Conservation (phyloP, 2,329 filamentous ascomycete genomes). For the Neoarthrinium moseri region DNA sequence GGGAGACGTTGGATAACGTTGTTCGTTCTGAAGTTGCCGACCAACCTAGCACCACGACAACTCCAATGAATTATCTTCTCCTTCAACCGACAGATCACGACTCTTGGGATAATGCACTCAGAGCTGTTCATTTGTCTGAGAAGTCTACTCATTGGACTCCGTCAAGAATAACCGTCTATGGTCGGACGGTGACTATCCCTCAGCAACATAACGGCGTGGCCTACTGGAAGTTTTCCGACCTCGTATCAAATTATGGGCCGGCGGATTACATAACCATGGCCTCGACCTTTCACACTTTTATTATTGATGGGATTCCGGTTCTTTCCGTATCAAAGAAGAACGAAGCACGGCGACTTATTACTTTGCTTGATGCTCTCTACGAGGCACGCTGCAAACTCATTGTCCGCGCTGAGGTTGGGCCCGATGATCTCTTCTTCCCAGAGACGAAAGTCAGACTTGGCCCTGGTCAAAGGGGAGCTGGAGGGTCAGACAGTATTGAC, state of each 20-base stretch:
- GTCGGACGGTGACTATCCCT: constrained; percentile 60
- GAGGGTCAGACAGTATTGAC: constrained; percentile 27
- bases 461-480: no score
- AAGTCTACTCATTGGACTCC: constrained; percentile 37
- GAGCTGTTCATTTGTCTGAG: constrained; percentile 4
- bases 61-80: constrained; percentile 28
- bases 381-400: constrained; percentile 78
- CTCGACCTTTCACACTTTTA: constrained; percentile 75
- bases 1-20: neutral
- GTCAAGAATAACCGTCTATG: constrained; percentile 55
- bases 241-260: constrained; percentile 70
- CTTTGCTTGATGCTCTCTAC: constrained; percentile 76
- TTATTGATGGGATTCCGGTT: constrained; percentile 68
- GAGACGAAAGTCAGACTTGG: no score
- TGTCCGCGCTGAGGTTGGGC: constrained; percentile 64
- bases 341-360: constrained; percentile 78
- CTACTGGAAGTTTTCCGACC: constrained; percentile 65
- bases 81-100: constrained; percentile 20
- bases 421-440: constrained; percentile 78
- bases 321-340: constrained; percentile 71
- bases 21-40: constrained; percentile 4
- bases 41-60: constrained; percentile 9
- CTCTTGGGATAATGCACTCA: constrained; percentile 23
- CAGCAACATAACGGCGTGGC: constrained; percentile 56
- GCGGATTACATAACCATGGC: constrained; percentile 83